Base-by-base conservation (phyloP, 305 asterid species). In the Euphrasia arctica region DNA sequence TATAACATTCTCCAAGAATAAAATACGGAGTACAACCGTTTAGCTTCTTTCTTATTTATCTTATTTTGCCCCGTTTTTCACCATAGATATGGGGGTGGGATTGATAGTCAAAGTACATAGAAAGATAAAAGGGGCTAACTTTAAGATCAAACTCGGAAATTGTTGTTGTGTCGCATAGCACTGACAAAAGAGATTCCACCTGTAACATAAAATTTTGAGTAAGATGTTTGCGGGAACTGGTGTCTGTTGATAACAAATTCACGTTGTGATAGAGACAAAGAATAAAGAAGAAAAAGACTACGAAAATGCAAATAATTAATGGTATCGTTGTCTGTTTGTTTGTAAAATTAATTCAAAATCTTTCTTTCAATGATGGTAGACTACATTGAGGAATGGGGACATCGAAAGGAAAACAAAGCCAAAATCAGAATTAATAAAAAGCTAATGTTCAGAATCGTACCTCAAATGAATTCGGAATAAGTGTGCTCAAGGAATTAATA, bases 61-160 rank as follows among this genome's bases (percentile, higher is more conserved):
- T 31, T 31, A 31, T 49, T 50, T 50, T 15, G 28, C 18, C 28
- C 32, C 32, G 4, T 9, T 2, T 14, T 67, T 27, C 42, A 31
- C 41, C 34, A 12, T 32, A 34, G 52, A 9, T 34, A 18, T 6
- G 60, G 60, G 57, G 61, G 22, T 18, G 59, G 29, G 10, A 36
- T 18, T 58, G 42, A 54, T 48, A 47, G 47, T 54, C 54, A 45
- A 12, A 51, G 68, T 31, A 48, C 60, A 63, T 18, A 47, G 43
- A 62, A 57, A 58, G 56, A 59, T 10, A 12, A 76, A 13, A 10
- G 64, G 2, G 41, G 64, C 87, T 81, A 67, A 92, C 97, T 76
- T 90, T 92, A 49, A 92, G 82, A 57, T 92, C 94, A 72, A 92
- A 74, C 82, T 87, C 88, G 0, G 96, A 95, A 41, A 92, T 87